Conservation (phyloP, 2,329 filamentous ascomycete genomes). For the Stromatinia cepivora region DNA sequence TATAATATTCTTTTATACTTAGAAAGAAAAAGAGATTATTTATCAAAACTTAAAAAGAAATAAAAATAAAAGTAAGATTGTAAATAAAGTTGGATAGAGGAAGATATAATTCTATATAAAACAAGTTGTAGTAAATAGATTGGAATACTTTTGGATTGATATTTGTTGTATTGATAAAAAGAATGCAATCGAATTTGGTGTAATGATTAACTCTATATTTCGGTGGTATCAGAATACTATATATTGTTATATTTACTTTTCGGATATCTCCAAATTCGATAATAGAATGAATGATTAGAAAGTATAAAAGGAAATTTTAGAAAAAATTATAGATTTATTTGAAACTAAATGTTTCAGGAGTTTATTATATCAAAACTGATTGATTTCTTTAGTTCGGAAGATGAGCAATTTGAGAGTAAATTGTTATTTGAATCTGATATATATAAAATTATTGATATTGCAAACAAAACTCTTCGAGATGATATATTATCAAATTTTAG, state of each 20-base stretch:
- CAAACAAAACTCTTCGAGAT: background rate
- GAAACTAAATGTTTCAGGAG: conserved; percentile 9
- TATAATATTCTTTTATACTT: conserved; percentile 14
- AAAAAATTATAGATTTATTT: background rate
- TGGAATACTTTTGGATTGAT: conserved; percentile 12
- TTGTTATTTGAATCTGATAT: background rate
- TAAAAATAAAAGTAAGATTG: background rate
- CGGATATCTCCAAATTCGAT: background rate
- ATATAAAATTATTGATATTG: background rate
- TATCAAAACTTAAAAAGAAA: background rate
- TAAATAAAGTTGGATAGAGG: background rate
- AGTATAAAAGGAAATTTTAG: background rate
- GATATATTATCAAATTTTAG: background rate
- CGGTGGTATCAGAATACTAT: conserved; percentile 2
- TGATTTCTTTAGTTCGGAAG: background rate
- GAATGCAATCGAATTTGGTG: background rate
- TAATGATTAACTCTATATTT: conserved; percentile 16
- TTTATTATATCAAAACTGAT: background rate
- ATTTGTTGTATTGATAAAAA: conserved; percentile 15
- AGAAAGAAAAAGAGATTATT: background rate
- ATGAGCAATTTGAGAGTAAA: background rate
- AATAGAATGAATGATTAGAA: background rate
- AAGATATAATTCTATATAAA: background rate
- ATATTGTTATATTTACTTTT: conserved; percentile 7
- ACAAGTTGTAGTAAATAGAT: background rate